Percentiles rank a stretch among this genome's conserved stretches.
These are phyloP conservation scores for Coemansia javaensis DNA, from an alignment of 192 early-diverging fungal genomes.

Conservation along the genomic window DNA sequence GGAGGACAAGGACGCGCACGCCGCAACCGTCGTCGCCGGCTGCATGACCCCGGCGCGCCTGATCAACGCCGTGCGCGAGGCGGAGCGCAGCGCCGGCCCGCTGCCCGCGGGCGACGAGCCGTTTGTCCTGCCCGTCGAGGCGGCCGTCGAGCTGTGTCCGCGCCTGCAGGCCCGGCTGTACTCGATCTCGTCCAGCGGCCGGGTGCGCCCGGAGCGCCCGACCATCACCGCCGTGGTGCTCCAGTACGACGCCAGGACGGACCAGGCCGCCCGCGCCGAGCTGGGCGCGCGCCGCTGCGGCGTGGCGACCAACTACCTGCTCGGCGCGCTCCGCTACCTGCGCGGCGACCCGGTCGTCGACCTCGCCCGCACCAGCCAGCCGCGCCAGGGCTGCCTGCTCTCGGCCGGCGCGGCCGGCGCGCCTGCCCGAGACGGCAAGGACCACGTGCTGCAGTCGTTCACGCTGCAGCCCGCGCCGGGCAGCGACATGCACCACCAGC, in stretches of 20 bases:
- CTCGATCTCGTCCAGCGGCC: constrained; percentile 91
- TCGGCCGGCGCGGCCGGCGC: constrained; percentile 5
- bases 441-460: constrained; percentile 27
- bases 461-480: constrained; percentile 24
- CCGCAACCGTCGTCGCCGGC: constrained; percentile 54
- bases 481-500: not conserved
- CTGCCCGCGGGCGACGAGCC: constrained; percentile 32
- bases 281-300: constrained; percentile 62
- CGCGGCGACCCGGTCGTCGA: constrained; percentile 22
- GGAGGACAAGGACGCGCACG: constrained; percentile 66
- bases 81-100: constrained; percentile 19
- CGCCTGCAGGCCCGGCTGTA: constrained; percentile 89
- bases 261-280: constrained; percentile 6
- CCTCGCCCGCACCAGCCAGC: constrained; percentile 1
- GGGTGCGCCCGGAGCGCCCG: constrained; percentile 67
- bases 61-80: constrained; percentile 60
- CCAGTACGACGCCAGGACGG: constrained; percentile 55
- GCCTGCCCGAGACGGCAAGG: constrained; percentile 12
- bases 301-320: constrained; percentile 84
- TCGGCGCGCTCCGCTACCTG: constrained; percentile 58
- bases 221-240: constrained; percentile 87
- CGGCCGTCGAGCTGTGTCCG: constrained; percentile 76
- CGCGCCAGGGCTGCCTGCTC: constrained; percentile 11
- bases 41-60: constrained; percentile 72
- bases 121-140: constrained; percentile 68